Evolutionary conservation across 129 eudicot species (phyloP), one percentile per base, ranked within the genome.

Genomic region (Smallanthus sonchifolius): DNA sequence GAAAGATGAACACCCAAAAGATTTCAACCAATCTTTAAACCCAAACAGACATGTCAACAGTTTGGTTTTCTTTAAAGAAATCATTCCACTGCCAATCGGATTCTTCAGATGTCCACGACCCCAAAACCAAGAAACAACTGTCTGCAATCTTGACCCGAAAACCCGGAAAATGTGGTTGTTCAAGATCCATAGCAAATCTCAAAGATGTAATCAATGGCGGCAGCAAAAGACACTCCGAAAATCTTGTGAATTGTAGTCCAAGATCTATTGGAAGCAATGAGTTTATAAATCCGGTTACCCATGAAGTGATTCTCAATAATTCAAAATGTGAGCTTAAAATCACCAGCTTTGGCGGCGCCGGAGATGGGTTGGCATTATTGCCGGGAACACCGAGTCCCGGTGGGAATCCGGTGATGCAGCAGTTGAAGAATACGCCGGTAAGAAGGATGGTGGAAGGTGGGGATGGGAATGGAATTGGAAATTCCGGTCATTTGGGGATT

Each of bases 251-350:
- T 67, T 92, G 87, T 52, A 92, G 98, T 60, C 98, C 98, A 43
- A 87, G 96, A 72, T 92, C 98, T 10, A 89, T 92, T 6, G 98
- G 98, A 0, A 92, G 98, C 60, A 87, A 87, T 73, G 98, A 92
- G 37, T 92, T 92, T 65, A 71, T 86, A 6, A 92, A 89, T 75
- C 88, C 95, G 4, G 82, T 92, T 14, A 85, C 95, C 70, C 98
- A 92, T 72, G 95, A 92, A 77, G 98, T 92, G 0, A 86, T 87
- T 70, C 60, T 89, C 39, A 81, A 88, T 32, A 81, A 86, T 55
- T 92, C 96, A 1, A 89, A 42, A 54, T 89, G 96, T 77, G 98
- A 92, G 88, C 87, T 92, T 43, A 89, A 86, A 40, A 89, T 92
- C 78, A 83, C 91, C 15, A 80, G 88, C 5, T 85, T 61, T 67